Evolutionary conservation across 345 rosid genomes (phyloP).

Genomic region (Linum trigynum): DNA sequence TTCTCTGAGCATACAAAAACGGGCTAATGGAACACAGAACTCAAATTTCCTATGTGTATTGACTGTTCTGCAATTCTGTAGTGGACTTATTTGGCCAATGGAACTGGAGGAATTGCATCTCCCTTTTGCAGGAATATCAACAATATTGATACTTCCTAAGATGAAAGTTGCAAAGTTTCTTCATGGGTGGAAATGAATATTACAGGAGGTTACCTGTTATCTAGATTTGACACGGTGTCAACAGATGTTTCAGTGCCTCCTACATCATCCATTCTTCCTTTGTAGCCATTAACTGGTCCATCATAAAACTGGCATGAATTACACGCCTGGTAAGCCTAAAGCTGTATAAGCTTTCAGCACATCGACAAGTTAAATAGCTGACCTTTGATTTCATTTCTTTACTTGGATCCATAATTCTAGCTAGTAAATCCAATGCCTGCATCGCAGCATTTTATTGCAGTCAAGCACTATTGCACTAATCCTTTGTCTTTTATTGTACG

Average conservation of each 20-base stretch:
- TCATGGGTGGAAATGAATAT: not conserved
- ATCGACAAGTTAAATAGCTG: conserved; percentile 16
- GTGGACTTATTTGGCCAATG: too few relatives aligned
- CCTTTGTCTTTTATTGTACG: not conserved
- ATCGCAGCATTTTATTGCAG: conserved; percentile 15
- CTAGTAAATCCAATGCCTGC: conserved; percentile 64
- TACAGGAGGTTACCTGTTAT: conserved; percentile 31
- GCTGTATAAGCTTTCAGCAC: conserved; percentile 7
- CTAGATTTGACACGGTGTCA: conserved; percentile 16
- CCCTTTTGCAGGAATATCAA: too few relatives aligned
- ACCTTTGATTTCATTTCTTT: conserved; percentile 79
- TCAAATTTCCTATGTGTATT: too few relatives aligned
- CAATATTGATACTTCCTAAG: too few relatives aligned
- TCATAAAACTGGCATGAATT: conserved; percentile 42
- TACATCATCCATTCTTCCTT: conserved; percentile 20
- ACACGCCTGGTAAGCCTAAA: conserved; percentile 16
- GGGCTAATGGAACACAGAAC: too few relatives aligned
- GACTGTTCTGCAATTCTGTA: too few relatives aligned
- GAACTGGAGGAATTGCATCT: too few relatives aligned
- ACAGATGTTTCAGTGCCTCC: conserved; percentile 14
- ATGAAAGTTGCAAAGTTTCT: not conserved
- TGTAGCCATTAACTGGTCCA: conserved; percentile 47
- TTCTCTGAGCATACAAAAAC: too few relatives aligned
- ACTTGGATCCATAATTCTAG: conserved; percentile 61
- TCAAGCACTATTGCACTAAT: conserved; percentile 11